These are phyloP conservation scores for Pestalotiopsis sp. DNA, from an alignment of 2,329 filamentous ascomycete genomes.

Conservation along the genomic window DNA sequence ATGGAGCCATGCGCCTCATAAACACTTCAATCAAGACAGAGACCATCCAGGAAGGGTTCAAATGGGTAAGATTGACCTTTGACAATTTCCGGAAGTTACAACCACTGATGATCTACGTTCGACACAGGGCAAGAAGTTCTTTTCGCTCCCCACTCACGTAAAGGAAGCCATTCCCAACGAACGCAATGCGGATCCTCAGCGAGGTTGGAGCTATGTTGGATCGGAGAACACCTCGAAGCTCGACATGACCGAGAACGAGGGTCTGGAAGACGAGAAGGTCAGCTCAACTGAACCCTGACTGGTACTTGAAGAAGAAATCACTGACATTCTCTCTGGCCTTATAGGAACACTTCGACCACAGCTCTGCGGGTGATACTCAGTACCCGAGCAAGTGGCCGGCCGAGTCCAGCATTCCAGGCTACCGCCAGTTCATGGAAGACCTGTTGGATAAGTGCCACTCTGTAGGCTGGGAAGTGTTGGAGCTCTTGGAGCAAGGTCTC, in stretches of 20 bases:
- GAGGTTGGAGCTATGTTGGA: not conserved
- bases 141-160: not conserved
- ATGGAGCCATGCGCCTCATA: not conserved
- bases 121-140: not conserved
- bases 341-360: not conserved
- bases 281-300: not conserved
- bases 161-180: not conserved
- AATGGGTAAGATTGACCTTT: not conserved
- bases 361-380: not conserved
- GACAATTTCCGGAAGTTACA: not conserved
- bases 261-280: not conserved
- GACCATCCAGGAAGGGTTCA: not conserved
- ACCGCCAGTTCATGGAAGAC: not conserved
- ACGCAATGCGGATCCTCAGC: not conserved
- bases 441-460: not conserved
- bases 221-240: not conserved
- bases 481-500: conserved; percentile 1
- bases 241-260: not conserved
- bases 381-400: conserved; percentile 2
- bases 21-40: conserved; percentile 1
- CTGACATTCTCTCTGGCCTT: not conserved
- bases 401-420: not conserved
- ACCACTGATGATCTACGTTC: not conserved
- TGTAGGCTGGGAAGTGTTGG: not conserved
- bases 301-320: not conserved